These are phyloP conservation scores for Terfezia boudieri DNA, from an alignment of 495 filamentous ascomycete species.

Conservation along the genomic window DNA sequence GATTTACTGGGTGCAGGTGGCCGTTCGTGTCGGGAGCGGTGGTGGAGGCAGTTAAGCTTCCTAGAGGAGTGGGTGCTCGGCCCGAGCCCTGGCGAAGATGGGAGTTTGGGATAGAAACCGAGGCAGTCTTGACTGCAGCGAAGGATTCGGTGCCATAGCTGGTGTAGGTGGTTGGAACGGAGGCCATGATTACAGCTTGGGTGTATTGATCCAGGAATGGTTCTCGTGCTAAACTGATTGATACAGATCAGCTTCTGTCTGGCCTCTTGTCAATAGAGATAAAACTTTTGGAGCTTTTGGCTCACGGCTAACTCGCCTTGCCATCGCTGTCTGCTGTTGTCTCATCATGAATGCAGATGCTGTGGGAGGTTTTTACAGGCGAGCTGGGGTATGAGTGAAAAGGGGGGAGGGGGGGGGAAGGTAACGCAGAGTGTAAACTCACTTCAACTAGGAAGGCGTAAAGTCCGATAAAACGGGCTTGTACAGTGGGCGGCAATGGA, in stretches of 20 bases:
- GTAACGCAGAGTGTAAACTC: too few relatives aligned
- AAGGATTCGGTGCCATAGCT: not conserved
- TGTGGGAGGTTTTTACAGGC: too few relatives aligned
- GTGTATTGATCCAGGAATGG: not conserved
- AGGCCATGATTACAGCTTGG: conserved; percentile 12
- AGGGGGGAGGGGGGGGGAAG: too few relatives aligned
- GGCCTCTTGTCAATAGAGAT: too few relatives aligned
- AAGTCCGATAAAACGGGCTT: too few relatives aligned
- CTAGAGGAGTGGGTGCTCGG: not conserved
- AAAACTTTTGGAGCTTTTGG: too few relatives aligned
- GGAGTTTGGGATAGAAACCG: conserved; percentile 12
- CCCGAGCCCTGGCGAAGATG: conserved; percentile 8
- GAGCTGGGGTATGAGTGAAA: too few relatives aligned
- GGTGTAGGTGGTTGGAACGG: conserved; percentile 9
- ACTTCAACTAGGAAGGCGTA: too few relatives aligned
- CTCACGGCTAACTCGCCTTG: too few relatives aligned
- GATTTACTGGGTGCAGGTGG: conserved; percentile 13
- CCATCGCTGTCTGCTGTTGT: too few relatives aligned
- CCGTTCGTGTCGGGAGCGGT: not conserved
- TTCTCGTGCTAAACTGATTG: not conserved
- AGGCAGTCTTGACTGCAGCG: not conserved
- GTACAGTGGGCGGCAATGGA: too few relatives aligned
- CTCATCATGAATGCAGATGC: too few relatives aligned
- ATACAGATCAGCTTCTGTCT: conserved; percentile 3
- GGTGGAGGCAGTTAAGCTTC: conserved; percentile 12